Evolutionary conservation across 2,329 filamentous ascomycete genomes (phyloP).

Genomic region (Fusarium sp.): DNA sequence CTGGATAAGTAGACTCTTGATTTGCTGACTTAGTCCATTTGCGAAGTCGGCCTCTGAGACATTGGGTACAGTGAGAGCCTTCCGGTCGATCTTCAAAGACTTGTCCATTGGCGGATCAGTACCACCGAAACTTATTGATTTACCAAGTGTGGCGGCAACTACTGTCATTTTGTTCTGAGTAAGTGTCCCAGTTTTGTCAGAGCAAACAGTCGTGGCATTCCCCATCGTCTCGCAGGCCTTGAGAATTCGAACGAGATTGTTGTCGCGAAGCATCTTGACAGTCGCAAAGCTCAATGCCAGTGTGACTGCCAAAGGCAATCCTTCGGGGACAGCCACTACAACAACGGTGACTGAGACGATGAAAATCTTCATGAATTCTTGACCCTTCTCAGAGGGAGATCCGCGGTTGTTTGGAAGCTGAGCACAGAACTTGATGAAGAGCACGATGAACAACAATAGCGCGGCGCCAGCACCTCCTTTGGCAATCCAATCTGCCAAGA

Average conservation of each 20-base stretch:
- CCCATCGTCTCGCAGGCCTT: conserved; percentile 80
- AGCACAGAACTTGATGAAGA: conserved; percentile 82
- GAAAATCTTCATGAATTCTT: conserved; percentile 71
- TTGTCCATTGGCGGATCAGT: conserved; percentile 40
- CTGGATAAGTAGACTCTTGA: conserved; percentile 71
- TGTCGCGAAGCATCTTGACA: conserved; percentile 76
- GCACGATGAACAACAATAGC: conserved; percentile 77
- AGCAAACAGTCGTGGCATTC: conserved; percentile 80
- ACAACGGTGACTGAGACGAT: conserved; percentile 75
- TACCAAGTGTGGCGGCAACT: conserved; percentile 74
- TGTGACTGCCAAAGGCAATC: conserved; percentile 74
- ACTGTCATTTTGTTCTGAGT: conserved; percentile 79
- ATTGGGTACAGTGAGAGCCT: conserved; percentile 37
- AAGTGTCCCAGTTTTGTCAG: conserved; percentile 64
- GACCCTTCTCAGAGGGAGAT: conserved; percentile 66
- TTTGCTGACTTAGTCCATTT: conserved; percentile 27
- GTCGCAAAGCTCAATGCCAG: conserved; percentile 76
- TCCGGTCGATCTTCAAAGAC: conserved; percentile 35
- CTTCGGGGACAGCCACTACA: conserved; percentile 75
- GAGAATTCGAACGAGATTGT: conserved; percentile 75
- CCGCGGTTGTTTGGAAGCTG: conserved; percentile 64
- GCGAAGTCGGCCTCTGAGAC: conserved; percentile 48
- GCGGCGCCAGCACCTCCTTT: conserved; percentile 72
- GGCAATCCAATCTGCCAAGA: conserved; percentile 50
- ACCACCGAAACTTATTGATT: conserved; percentile 48